Evolutionary conservation across 2,329 filamentous ascomycete species (phyloP).

Genomic region (Clarireedia monteithiana): DNA sequence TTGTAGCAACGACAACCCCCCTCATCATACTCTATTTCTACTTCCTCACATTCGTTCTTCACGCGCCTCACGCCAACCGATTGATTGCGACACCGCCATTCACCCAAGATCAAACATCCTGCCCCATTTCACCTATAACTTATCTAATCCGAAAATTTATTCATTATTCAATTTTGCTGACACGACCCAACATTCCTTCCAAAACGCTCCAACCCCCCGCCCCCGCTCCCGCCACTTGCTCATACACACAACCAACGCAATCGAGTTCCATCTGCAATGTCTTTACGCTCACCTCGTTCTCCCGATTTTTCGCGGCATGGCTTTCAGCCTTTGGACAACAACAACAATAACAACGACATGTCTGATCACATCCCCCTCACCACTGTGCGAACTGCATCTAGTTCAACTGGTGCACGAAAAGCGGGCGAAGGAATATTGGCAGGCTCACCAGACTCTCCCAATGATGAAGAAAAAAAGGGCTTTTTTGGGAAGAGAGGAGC

Average conservation of each 20-base stretch:
- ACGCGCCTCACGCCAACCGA: not conserved
- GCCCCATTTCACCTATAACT: too few relatives aligned
- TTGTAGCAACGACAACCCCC: not conserved
- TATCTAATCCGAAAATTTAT: not conserved
- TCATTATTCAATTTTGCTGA: not conserved
- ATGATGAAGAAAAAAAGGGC: conserved; percentile 24
- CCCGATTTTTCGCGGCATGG: conserved; percentile 22
- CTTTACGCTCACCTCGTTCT: conserved; percentile 22
- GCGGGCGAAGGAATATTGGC: conserved; percentile 31
- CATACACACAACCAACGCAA: not conserved
- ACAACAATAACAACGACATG: conserved; percentile 17
- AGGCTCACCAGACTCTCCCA: conserved; percentile 3
- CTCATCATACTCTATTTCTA: not conserved
- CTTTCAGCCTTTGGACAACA: conserved; percentile 23
- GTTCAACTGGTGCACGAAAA: conserved; percentile 47
- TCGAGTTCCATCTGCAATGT: conserved; percentile 15
- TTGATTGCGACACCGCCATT: not conserved
- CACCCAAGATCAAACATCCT: too few relatives aligned
- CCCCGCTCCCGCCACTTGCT: not conserved
- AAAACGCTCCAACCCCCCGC: not conserved
- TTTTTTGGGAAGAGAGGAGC: conserved; percentile 14
- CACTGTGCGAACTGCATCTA: conserved; percentile 46
- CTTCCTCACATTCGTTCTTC: conserved; percentile 1
- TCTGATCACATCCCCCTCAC: conserved; percentile 45
- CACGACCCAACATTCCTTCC: not conserved